Evolutionary conservation across 441 rosid genomes (phyloP).

Genomic region (Populus hybrid): DNA sequence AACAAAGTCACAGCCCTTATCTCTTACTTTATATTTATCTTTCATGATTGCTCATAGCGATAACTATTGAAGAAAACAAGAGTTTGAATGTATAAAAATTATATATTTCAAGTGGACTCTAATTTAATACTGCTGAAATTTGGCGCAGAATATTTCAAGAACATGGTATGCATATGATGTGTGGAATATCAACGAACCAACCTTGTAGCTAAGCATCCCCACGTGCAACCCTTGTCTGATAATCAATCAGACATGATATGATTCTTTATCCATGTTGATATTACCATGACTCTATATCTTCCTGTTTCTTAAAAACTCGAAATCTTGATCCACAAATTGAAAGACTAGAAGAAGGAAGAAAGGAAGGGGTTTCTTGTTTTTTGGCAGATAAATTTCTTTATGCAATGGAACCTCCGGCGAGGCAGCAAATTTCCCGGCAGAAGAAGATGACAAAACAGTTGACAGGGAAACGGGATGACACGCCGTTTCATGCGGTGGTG

Average conservation of each 20-base stretch:
- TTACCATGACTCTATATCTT: slow-evolving; percentile 12
- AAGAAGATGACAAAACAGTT: slow-evolving; percentile 68
- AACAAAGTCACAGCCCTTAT: neutral
- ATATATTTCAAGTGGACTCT: neutral
- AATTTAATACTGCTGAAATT: neutral
- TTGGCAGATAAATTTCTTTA: neutral
- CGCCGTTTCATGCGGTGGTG: slow-evolving; percentile 58
- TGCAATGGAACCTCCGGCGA: slow-evolving; percentile 28
- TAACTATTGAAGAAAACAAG: neutral
- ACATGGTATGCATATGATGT: slow-evolving; percentile 6
- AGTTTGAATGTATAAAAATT: neutral
- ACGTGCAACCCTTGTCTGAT: slow-evolving; percentile 17
- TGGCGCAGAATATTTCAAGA: slow-evolving; percentile 22
- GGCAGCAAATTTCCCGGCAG: slow-evolving; percentile 30
- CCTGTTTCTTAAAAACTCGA: slow-evolving; percentile 5
- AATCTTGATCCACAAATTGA: neutral
- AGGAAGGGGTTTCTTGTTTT: neutral
- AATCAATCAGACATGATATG: slow-evolving; percentile 1
- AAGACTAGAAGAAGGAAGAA: neutral
- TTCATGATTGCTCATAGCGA: neutral
- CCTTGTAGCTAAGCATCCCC: slow-evolving; percentile 11
- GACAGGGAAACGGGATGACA: slow-evolving; percentile 71
- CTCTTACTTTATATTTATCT: neutral
- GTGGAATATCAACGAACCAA: slow-evolving; percentile 9
- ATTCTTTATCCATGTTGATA: neutral